These are phyloP conservation scores for Paratrypanosoma confusum DNA, from an alignment of 208 protist genomes.

Conservation along the genomic window DNA sequence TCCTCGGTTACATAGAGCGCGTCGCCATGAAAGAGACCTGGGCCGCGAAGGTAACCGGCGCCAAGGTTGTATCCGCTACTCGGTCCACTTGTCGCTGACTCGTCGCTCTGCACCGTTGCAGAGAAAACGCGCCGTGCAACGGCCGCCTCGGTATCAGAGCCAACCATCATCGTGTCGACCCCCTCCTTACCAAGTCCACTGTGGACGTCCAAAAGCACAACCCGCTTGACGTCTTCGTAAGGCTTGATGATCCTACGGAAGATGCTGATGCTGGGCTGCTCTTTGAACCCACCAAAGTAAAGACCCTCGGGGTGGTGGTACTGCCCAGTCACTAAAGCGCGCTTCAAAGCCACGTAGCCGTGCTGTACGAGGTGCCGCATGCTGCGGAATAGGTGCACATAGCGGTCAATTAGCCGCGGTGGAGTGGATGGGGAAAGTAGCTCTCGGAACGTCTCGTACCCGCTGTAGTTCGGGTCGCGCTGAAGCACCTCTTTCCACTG, in stretches of 20 bases:
- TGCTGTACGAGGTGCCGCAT: slow-evolving; percentile 17
- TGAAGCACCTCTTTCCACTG: slow-evolving; percentile 32
- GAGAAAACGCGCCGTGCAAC: slow-evolving; percentile 23
- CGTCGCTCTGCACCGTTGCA: slow-evolving; percentile 19
- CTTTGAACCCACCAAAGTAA: slow-evolving; percentile 53
- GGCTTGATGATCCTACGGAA: slow-evolving; percentile 34
- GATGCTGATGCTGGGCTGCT: slow-evolving; percentile 48
- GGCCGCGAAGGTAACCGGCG: slow-evolving; percentile 29
- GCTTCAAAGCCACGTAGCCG: slow-evolving; percentile 32
- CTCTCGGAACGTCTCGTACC: slow-evolving; percentile 31
- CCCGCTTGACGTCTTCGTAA: slow-evolving; percentile 24
- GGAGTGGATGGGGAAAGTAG: slow-evolving; percentile 17
- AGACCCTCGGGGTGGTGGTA: slow-evolving; percentile 60
- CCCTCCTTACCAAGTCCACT: slow-evolving; percentile 47
- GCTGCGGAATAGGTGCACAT: slow-evolving; percentile 32
- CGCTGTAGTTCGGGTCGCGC: slow-evolving; percentile 25
- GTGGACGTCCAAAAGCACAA: slow-evolving; percentile 64
- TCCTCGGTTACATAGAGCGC: slow-evolving; percentile 47
- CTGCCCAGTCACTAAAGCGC: slow-evolving; percentile 48
- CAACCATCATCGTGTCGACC: slow-evolving; percentile 65
- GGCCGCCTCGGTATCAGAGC: slow-evolving; percentile 10
- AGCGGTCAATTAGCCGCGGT: slow-evolving; percentile 62
- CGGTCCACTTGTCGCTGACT: slow-evolving; percentile 15
- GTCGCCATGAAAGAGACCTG: slow-evolving; percentile 27
- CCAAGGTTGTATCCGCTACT: slow-evolving; percentile 30